Evolutionary conservation across 371 early-diverging fungal species (phyloP).

Genomic region (Mucor indicus): DNA sequence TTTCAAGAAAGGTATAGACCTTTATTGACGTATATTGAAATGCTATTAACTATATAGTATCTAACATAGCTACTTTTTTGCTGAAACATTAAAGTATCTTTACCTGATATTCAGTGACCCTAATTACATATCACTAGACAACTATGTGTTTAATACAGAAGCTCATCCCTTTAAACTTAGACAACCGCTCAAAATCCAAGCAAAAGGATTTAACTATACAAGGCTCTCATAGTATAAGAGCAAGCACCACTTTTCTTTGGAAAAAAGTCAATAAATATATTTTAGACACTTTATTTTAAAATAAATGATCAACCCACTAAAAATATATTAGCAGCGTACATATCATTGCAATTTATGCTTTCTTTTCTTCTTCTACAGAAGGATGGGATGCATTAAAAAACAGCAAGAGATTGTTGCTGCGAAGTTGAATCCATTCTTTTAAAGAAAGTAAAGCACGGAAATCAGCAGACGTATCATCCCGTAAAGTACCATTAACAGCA

Average conservation of each 20-base stretch:
- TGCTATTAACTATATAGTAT: no score
- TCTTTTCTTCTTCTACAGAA: no score
- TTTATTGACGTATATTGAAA: no score
- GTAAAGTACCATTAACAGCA: slow-evolving; percentile 15
- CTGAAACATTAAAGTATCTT: slow-evolving; percentile 91
- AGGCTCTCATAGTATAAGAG: no score
- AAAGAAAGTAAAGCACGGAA: no score
- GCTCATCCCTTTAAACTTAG: slow-evolving; percentile 67
- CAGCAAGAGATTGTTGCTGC: slow-evolving; percentile 4
- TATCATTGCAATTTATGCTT: no score
- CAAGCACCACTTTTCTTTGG: no score
- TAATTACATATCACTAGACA: slow-evolving; percentile 62
- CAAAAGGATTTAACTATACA: slow-evolving; percentile 10
- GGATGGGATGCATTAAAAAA: slow-evolving; percentile 6
- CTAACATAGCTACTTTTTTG: slow-evolving; percentile 77
- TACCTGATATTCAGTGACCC: slow-evolving; percentile 78
- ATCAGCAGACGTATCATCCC: no score
- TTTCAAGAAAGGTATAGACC: slow-evolving; percentile 52
- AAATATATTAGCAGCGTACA: no score
- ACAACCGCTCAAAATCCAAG: slow-evolving; percentile 30
- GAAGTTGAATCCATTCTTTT: slow-evolving; percentile 18
- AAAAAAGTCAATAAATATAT: no score
- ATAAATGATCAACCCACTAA: no score
- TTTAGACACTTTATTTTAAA: no score
- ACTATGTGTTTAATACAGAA: slow-evolving; percentile 75